phyloP scores from a whole-genome alignment of 495 filamentous ascomycete genomes.

The Saxispiralis lemnorum region DNA sequence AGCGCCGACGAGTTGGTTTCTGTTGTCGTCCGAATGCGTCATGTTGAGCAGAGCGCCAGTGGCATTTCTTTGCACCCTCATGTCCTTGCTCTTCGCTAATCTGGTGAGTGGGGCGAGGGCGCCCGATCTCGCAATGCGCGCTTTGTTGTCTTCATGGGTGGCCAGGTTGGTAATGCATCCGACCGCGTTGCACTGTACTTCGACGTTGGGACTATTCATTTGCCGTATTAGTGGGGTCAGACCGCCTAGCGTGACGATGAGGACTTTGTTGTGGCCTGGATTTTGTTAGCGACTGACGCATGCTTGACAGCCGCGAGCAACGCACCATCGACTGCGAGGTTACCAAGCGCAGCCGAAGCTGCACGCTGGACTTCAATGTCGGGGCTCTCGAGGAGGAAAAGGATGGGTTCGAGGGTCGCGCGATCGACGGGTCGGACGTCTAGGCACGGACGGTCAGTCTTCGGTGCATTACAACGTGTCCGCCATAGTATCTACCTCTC shows the following conservation, averaged over 20 bases:
- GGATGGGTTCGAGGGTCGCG: constrained; percentile 85
- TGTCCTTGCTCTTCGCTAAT: constrained; percentile 91
- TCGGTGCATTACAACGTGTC: neutral
- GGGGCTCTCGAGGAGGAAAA: constrained; percentile 81
- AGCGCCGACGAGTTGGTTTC: constrained; percentile 89
- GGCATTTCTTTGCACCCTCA: constrained; percentile 94
- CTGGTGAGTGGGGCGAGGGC: constrained; percentile 78
- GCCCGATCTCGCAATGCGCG: constrained; percentile 90
- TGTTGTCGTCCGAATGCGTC: constrained; percentile 99
- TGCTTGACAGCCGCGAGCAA: constrained; percentile 7
- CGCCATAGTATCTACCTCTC: constrained; percentile 43
- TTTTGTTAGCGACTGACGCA: constrained; percentile 28
- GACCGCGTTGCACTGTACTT: constrained; percentile 97
- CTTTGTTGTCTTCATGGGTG: constrained; percentile 97
- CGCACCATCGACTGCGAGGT: constrained; percentile 91
- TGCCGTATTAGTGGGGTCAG: constrained; percentile 84
- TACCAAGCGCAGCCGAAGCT: constrained; percentile 87
- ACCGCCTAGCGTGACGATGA: constrained; percentile 82
- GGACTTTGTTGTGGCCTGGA: constrained; percentile 90
- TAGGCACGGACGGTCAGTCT: constrained; percentile 20
- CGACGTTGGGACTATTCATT: constrained; percentile 97
- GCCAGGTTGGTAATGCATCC: constrained; percentile 96
- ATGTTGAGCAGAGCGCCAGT: constrained; percentile 94
- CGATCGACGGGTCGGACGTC: constrained; percentile 93
- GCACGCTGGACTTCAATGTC: constrained; percentile 96